Evolutionary conservation across 495 filamentous ascomycete species (phyloP).

Genomic region (Talaromyces proteolyticus): DNA sequence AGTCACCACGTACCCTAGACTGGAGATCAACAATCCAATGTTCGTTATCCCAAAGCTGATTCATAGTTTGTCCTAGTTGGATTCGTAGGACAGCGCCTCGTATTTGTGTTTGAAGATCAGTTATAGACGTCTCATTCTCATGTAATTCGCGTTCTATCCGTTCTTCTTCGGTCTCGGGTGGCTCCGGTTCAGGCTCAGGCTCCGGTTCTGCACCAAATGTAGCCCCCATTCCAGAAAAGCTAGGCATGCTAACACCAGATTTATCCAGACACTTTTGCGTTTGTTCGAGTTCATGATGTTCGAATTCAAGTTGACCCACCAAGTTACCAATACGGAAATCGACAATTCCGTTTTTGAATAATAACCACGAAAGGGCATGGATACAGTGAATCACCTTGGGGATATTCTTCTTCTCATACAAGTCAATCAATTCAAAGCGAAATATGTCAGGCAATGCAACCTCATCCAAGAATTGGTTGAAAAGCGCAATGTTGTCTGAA

Average conservation of each 20-base stretch:
- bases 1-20: slow-evolving; percentile 73
- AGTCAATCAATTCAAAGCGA: slow-evolving; percentile 92
- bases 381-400: slow-evolving; percentile 99
- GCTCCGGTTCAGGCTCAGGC: slow-evolving; percentile 53
- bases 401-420: slow-evolving; percentile 99
- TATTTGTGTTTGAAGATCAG: slow-evolving; percentile 84
- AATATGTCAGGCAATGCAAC: slow-evolving; percentile 97
- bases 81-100: slow-evolving; percentile 74
- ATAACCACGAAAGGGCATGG: slow-evolving; percentile 91
- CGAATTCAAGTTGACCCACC: slow-evolving; percentile 94
- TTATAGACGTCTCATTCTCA: slow-evolving; percentile 63
- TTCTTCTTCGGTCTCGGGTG: slow-evolving; percentile 83
- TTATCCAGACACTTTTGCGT: slow-evolving; percentile 96
- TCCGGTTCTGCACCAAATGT: slow-evolving; percentile 84
- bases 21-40: slow-evolving; percentile 74
- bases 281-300: slow-evolving; percentile 93
- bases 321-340: slow-evolving; percentile 98
- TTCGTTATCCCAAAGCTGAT: slow-evolving; percentile 86
- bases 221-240: slow-evolving; percentile 93
- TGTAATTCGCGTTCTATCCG: slow-evolving; percentile 77
- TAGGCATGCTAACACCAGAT: slow-evolving; percentile 91
- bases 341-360: slow-evolving; percentile 90
- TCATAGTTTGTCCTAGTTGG: slow-evolving; percentile 76
- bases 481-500: slow-evolving; percentile 92
- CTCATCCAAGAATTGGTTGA: slow-evolving; percentile 89